Evolutionary conservation across 495 filamentous ascomycete species (phyloP), one percentile per base, ranked within the genome.

Genomic region (Aspergillus homomorphus): DNA sequence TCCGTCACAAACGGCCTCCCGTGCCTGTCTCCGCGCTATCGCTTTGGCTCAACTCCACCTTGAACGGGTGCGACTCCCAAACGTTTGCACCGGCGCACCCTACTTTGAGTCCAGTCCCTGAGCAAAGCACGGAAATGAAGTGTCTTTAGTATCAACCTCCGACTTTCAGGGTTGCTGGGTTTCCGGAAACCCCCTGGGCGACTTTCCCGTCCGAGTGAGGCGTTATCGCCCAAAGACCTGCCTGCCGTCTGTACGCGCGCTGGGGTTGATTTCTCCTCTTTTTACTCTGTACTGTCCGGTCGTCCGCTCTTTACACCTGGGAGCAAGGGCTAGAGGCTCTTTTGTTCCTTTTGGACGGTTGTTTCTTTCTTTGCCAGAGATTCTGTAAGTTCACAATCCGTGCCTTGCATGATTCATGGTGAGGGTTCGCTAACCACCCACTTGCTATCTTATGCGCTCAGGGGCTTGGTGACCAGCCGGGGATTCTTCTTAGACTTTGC

Each of bases 281-380:
- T 23, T 44, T 44, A 48, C 52, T 55, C 50, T 28, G 8, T 53
- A 30, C 42, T 46, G 23, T 23, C 19, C 38, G 41, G 19, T 54
- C 50, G 26, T 45, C 54, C 56, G 56, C 46, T 53, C 46, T 61
- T 54, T 56, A 55, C 53, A 28, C 51, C 56, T 33, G 48, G 38
- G 41, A 24, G 21, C 42, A 61, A 63, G 62, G 50, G 66, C 66
- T 59, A 62, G 66, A 66, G 26, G 64, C 64, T 69, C 60, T 58
- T 56, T 60, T 20, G 18, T n/a, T 59, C 55, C 24, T 55, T 62
- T 50, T 49, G 30, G 43, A 54, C 24, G 28, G 57, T 30, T 61
- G 23, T 43, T 21, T 2, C 19, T 18, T 21, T 44, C n/a, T 52
- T 53, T n/a, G 42, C 23, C 18, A 46, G 54, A 50, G 51, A 59